Evolutionary conservation across 2,329 filamentous ascomycete genomes (phyloP), one percentile per base, ranked within the genome.

Genomic region (Aspergillus tanneri): DNA sequence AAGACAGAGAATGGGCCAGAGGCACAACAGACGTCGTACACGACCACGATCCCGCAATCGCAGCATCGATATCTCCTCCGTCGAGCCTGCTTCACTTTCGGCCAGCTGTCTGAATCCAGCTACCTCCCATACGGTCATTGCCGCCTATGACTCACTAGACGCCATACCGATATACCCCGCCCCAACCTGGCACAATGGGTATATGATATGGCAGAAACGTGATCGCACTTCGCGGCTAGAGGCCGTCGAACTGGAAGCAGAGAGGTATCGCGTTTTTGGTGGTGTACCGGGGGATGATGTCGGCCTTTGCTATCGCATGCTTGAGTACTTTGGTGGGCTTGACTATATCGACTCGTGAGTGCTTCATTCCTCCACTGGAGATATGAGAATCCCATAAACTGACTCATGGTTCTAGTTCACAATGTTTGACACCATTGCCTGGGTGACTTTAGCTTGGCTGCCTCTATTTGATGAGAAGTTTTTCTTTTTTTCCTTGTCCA

Each of bases 301-400:
- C 50, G 64, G 55, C 46, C 66, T 77, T 35, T 76, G 74, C 59
- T 72, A 72, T 57, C 69, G 70, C 46, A 77, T 77, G 75, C 64
- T 76, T 50, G 73, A 76, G 55, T 75, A 73, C 47, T 77, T 77
- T 49, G 72, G 65, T 56, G 71, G 71, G 46, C 69, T 77, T 56
- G 73, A 77, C 54, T 77, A 74, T 60, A 72, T 77, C 51, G 63
- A 75, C 48, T 60, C 64, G 65, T 71, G 56, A 70, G 65, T 67
- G 39, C 12, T 39, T 21, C 36, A 22, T 10, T 7, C 30, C 21
- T 30, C 23, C 32, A 10, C 18, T 30, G 12, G 22, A 21, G n/a
- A n/a, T n/a, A 11, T 32, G 42, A 9, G 14, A 34, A 16, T 30
- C 16, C 8, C 23, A 38, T 36, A 10, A 16, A 19, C 34, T 25